Percentiles rank a stretch among this genome's conserved stretches.
Evolutionary conservation across 1,284 basidiomycete species (phyloP).

Genomic region (Trametes hirsuta): DNA sequence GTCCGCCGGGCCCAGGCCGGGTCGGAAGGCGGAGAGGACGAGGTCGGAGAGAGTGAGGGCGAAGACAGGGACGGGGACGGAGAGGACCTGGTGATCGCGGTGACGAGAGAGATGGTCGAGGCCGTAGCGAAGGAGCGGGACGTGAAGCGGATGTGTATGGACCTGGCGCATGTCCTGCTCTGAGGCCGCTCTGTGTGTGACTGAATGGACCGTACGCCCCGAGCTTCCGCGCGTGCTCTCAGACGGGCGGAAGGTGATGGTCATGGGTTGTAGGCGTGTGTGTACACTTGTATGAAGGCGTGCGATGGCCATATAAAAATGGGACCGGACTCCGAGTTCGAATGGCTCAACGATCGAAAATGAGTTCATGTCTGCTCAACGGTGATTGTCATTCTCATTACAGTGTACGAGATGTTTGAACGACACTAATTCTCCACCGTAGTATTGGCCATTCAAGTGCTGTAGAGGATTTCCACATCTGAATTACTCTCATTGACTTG

Average conservation of each 20-base stretch:
- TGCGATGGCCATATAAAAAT: neutral
- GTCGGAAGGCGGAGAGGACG: constrained; percentile 30
- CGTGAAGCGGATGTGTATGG: constrained; percentile 68
- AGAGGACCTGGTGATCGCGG: constrained; percentile 49
- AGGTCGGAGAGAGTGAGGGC: constrained; percentile 5
- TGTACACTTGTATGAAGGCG: constrained; percentile 11
- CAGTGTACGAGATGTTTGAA: no score
- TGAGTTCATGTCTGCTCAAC: neutral
- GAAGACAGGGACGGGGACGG: constrained; percentile 18
- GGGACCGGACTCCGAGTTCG: constrained; percentile 5
- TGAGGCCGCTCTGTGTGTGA: constrained; percentile 22
- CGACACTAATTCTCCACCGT: neutral
- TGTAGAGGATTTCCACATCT: neutral
- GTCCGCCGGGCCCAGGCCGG: constrained; percentile 23
- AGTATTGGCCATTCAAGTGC: neutral
- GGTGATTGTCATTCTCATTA: no score
- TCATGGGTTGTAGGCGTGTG: constrained; percentile 20
- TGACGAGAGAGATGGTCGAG: constrained; percentile 78
- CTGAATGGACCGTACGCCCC: no score
- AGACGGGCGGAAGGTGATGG: neutral
- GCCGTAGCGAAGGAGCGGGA: constrained; percentile 60
- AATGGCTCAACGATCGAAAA: neutral
- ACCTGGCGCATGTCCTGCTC: constrained; percentile 55
- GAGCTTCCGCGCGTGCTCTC: neutral
- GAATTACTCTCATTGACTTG: no score